Evolutionary conservation across 2,329 filamentous ascomycete species (phyloP).

Genomic region (Stagonosporopsis tanaceti): DNA sequence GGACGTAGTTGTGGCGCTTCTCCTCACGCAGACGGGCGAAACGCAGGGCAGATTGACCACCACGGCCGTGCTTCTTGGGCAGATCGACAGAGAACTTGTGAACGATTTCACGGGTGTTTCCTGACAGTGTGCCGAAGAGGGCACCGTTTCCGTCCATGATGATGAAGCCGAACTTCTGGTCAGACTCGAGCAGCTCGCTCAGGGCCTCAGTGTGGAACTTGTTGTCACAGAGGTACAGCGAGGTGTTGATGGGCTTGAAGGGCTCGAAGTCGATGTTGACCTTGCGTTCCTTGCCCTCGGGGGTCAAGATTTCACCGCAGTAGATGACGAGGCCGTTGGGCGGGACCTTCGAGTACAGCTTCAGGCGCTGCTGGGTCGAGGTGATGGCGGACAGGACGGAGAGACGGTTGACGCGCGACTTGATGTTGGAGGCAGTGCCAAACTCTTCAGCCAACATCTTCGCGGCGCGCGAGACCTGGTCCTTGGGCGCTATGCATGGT

Average conservation of each 20-base stretch:
- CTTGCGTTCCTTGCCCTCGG: constrained; percentile 98
- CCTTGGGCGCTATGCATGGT: constrained; percentile 79
- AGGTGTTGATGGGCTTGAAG: constrained; percentile 99
- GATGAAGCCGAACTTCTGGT: constrained; percentile 99
- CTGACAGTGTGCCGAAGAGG: constrained; percentile 94
- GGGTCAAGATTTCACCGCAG: constrained; percentile 99
- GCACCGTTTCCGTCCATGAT: constrained; percentile 99
- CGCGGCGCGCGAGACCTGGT: constrained; percentile 92
- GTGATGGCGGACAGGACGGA: constrained; percentile 98
- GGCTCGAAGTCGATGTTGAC: constrained; percentile 99
- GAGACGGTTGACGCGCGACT: constrained; percentile 98
- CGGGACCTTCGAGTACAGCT: constrained; percentile 98
- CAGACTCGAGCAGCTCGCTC: constrained; percentile 95
- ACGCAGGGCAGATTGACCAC: constrained; percentile 99
- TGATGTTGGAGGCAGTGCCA: constrained; percentile 98
- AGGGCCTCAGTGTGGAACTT: constrained; percentile 99
- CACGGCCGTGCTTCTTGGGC: constrained; percentile 99
- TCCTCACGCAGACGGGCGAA: constrained; percentile 99
- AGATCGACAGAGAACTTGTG: constrained; percentile 99
- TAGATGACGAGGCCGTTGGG: constrained; percentile 98
- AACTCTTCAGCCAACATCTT: constrained; percentile 99
- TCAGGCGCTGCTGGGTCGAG: constrained; percentile 97
- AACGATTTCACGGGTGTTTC: constrained; percentile 94
- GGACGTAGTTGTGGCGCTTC: constrained; percentile 99
- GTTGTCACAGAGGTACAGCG: constrained; percentile 99